Evolutionary conservation across 176 grass and related monocot genomes (phyloP), one percentile per base, ranked within the genome.

Genomic region (Tuctoria greenei): DNA sequence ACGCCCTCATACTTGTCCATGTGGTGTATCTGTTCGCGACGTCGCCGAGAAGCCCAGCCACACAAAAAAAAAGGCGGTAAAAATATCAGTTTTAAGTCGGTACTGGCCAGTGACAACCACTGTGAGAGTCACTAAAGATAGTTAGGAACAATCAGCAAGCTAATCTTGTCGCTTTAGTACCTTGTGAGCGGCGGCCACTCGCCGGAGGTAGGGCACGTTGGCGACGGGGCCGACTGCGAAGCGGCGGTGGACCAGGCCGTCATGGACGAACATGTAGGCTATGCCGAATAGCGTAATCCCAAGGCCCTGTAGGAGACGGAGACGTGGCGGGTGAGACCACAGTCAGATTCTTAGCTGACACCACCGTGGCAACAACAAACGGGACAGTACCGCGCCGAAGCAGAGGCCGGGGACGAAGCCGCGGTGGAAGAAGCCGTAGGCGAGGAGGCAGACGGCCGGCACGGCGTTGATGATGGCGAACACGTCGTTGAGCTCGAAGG

Each of bases 401-500:
- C 88, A 95, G 58, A 95, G 92, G 65, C 88, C 92, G n/a, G 92
- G 88, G 8, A 95, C 2, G 88, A 95, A 44, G 64, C 89, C 92
- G 50, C 86, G 79, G 86, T 92, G 66, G 82, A 95, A 79, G 80
- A 95, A 87, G 76, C 92, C 92, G 86, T 63, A 95, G 77, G 80
- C 68, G 77, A 95, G 74, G 80, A 95, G 92, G 10, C 12, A 51
- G 58, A 95, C 92, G 82, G 92, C 92, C 18, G 92, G 92, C 39
- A n/a, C 80, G 64, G 92, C 92, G 85, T 92, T 95, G 92, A 82
- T 55, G 81, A 95, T 89, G 82, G 92, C 92, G 92, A 92, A 95
- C 0, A 95, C 85, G 88, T 92, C 92, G 86, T 95, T 95, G 85
- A 95, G 89, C 89, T 95, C 92, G 89, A 95, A 95, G 12, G 88